Percentiles rank a stretch among this genome's conserved stretches.
Evolutionary conservation across 2,329 filamentous ascomycete genomes (phyloP).

Genomic region (Epichloe brachyelytri): DNA sequence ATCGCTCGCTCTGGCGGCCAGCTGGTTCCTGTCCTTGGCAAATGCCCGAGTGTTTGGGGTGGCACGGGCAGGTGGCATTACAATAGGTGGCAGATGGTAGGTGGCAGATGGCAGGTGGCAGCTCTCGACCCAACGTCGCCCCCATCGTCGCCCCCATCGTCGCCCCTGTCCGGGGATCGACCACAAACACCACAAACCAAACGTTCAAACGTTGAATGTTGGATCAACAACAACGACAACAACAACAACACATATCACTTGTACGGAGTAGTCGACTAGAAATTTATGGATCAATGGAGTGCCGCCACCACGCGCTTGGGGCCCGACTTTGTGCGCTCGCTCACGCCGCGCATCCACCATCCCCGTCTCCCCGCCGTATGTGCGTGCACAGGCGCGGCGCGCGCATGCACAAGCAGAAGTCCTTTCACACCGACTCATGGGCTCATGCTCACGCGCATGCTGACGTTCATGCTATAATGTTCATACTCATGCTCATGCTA

Average conservation of each 20-base stretch:
- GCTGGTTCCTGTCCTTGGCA: no score
- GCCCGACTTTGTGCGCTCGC: conserved; percentile 3
- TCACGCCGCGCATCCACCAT: not conserved
- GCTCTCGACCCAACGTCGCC: not conserved
- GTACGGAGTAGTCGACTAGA: no score
- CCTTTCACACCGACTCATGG: conserved; percentile 1
- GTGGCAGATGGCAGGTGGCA: no score
- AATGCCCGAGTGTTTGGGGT: no score
- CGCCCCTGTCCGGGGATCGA: not conserved
- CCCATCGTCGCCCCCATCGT: not conserved
- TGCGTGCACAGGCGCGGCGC: not conserved
- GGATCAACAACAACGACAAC: no score
- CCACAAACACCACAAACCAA: not conserved
- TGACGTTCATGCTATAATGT: not conserved
- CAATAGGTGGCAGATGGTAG: no score
- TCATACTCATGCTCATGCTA: not conserved
- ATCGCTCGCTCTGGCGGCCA: no score
- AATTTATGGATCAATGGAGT: not conserved
- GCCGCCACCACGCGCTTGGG: not conserved
- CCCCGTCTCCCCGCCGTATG: not conserved
- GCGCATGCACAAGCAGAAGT: not conserved
- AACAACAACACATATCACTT: no score
- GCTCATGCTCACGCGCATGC: not conserved
- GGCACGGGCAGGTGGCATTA: no score
- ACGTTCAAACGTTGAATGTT: no score